Percentiles rank a stretch among this genome's conserved stretches.
phyloP scores from a whole-genome alignment of 768 basidiomycete species.

The Imleria badia region DNA sequence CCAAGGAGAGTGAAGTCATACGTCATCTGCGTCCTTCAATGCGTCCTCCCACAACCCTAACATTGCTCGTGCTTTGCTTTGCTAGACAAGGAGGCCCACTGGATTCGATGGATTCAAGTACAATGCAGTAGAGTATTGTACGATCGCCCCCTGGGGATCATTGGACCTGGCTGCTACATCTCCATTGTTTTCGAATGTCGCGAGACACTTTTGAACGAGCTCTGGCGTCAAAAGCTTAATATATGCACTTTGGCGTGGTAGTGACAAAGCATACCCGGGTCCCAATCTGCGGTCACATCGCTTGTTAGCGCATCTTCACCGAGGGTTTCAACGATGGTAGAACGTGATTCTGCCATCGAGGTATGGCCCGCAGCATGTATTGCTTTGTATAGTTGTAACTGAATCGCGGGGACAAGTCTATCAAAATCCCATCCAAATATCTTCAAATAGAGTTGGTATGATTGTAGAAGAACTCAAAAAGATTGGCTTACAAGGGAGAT shows the following conservation, averaged over 20 bases:
- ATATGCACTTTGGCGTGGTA: too few species aligned
- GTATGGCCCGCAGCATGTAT: background rate
- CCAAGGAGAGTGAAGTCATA: background rate
- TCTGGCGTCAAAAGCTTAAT: background rate
- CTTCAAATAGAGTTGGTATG: background rate
- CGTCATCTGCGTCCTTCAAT: slow-evolving; percentile 11
- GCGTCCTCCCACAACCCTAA: slow-evolving; percentile 6
- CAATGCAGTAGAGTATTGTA: slow-evolving; percentile 3
- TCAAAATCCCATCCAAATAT: slow-evolving; percentile 19
- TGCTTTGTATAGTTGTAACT: background rate
- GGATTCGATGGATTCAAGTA: background rate
- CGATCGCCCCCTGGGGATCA: background rate
- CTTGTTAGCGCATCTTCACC: background rate
- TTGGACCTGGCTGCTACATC: background rate
- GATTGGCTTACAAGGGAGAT: background rate
- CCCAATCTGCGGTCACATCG: background rate
- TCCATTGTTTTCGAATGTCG: background rate
- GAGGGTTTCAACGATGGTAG: background rate
- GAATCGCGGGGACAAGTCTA: background rate
- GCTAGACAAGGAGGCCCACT: slow-evolving; percentile 2
- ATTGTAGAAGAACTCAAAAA: background rate
- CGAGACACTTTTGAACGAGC: too few species aligned
- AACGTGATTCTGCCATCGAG: background rate
- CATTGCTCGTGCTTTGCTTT: background rate
- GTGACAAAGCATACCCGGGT: too few species aligned